Conservation (phyloP, 306 rosid species). For the Vigna mungo region DNA sequence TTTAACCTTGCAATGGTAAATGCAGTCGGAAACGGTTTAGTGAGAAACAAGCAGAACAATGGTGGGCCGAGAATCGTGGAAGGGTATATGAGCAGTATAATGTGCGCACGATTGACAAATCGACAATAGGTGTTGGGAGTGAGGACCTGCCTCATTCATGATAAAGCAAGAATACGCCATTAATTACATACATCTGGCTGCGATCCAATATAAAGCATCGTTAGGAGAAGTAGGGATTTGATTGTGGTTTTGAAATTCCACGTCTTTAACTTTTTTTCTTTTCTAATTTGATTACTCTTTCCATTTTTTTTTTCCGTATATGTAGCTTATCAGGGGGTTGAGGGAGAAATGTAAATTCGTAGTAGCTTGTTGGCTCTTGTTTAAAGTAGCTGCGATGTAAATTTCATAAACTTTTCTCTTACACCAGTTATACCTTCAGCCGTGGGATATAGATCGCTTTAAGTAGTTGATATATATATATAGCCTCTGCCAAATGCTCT, state of each 20-base stretch:
- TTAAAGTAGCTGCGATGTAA: slow-evolving; percentile 77
- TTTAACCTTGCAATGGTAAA: slow-evolving; percentile 39
- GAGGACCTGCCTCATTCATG: slow-evolving; percentile 82
- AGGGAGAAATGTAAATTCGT: slow-evolving; percentile 89
- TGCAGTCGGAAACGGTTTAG: slow-evolving; percentile 97
- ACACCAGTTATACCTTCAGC: slow-evolving; percentile 44
- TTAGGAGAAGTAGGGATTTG: slow-evolving; percentile 64
- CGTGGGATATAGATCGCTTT: slow-evolving; percentile 39
- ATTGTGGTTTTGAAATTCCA: slow-evolving; percentile 59
- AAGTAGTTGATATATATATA: slow-evolving; percentile 40
- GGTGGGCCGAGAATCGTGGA: slow-evolving; percentile 97
- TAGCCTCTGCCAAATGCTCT: slow-evolving; percentile 3
- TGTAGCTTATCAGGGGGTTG: slow-evolving; percentile 80
- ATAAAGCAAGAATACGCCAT: slow-evolving; percentile 52
- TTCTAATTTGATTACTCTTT: slow-evolving; percentile 57
- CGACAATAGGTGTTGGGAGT: slow-evolving; percentile 81
- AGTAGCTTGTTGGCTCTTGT: slow-evolving; percentile 71
- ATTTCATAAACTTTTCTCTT: slow-evolving; percentile 58
- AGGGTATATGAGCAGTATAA: slow-evolving; percentile 91
- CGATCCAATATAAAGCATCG: slow-evolving; percentile 56
- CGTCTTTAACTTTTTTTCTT: slow-evolving; percentile 2
- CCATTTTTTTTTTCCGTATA: slow-evolving; percentile 72
- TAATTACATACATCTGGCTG: slow-evolving; percentile 61
- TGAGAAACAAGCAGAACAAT: slow-evolving; percentile 93
- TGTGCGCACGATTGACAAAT: slow-evolving; percentile 84